phyloP scores from a whole-genome alignment of 768 basidiomycete genomes.

The Russula griseocarnosa region DNA sequence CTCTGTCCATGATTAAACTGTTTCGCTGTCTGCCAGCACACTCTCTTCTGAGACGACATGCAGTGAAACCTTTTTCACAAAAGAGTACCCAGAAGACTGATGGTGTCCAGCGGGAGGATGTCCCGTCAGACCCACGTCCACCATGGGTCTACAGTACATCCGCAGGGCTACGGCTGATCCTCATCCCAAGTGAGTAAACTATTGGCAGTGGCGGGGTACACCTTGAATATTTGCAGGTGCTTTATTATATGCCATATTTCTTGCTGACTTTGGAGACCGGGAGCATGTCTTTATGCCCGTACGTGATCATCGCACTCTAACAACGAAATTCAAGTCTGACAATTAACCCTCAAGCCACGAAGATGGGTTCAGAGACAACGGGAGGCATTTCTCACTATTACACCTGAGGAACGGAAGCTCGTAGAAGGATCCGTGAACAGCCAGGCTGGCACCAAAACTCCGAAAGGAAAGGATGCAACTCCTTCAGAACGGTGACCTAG shows the following conservation, averaged over 20 bases:
- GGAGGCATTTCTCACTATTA: conserved; percentile 53
- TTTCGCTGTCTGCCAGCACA: conserved; percentile 3
- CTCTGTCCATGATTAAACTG: conserved; percentile 9
- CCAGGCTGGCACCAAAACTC: not conserved
- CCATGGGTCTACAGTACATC: conserved; percentile 50
- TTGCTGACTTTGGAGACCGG: conserved; percentile 29
- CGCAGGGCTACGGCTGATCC: conserved; percentile 16
- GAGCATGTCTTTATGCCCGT: conserved; percentile 32
- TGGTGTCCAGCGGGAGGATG: conserved; percentile 12
- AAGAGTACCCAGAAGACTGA: conserved; percentile 1
- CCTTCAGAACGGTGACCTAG: conserved; percentile 2
- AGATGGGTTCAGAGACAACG: conserved; percentile 52
- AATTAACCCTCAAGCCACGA: conserved; percentile 41
- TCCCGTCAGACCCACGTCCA: conserved; percentile 47
- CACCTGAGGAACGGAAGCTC: conserved; percentile 52
- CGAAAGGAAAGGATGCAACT: not conserved
- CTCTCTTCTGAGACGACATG: conserved; percentile 1
- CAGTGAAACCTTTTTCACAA: conserved; percentile 6
- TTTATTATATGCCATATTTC: conserved; percentile 29
- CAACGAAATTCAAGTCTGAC: conserved; percentile 5
- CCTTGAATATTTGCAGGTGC: conserved; percentile 8
- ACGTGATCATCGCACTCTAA: conserved; percentile 3
- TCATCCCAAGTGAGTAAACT: conserved; percentile 26
- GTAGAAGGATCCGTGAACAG: conserved; percentile 23
- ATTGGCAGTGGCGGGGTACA: not conserved